phyloP scores from a whole-genome alignment of 768 basidiomycete species.

The Lentinula detonsa region DNA sequence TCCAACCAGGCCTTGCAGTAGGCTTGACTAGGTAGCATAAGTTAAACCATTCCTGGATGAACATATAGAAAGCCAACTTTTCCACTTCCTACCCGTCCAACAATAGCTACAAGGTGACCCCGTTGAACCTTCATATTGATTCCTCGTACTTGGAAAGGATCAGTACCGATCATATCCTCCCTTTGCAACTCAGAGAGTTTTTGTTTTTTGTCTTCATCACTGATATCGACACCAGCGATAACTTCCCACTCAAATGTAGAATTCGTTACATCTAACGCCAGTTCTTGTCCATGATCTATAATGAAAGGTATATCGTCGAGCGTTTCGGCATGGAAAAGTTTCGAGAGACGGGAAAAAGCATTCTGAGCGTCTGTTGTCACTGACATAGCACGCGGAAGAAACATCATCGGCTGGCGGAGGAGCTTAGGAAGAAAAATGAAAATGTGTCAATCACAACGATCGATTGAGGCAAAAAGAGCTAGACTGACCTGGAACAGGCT shows the following conservation, averaged over 20 bases:
- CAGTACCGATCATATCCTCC: not conserved
- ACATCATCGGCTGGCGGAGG: conserved; percentile 66
- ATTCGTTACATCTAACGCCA: conserved; percentile 44
- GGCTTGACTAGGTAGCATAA: conserved; percentile 32
- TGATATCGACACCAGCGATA: conserved; percentile 3
- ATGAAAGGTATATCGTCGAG: conserved; percentile 32
- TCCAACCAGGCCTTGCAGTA: conserved; percentile 59
- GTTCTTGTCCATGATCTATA: conserved; percentile 38
- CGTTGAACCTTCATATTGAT: conserved; percentile 47
- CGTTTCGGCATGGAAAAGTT: conserved; percentile 51
- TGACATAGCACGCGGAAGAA: conserved; percentile 55
- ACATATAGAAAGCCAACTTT: conserved; percentile 28
- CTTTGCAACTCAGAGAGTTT: conserved; percentile 10
- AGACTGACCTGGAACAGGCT: conserved; percentile 46
- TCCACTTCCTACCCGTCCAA: conserved; percentile 66
- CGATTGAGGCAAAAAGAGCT: not conserved
- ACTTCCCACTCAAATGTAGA: conserved; percentile 63
- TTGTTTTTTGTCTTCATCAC: conserved; percentile 10
- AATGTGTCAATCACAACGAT: not conserved
- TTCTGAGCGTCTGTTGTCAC: conserved; percentile 60
- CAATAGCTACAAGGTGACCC: conserved; percentile 56
- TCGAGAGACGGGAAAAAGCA: conserved; percentile 46
- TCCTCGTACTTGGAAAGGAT: conserved; percentile 43
- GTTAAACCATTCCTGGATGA: not conserved
- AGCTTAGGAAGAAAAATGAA: conserved; percentile 28